Evolutionary conservation across 1,284 basidiomycete species (phyloP), one percentile per base, ranked within the genome.

Genomic region (Apiotrichum akiyoshidainum): DNA sequence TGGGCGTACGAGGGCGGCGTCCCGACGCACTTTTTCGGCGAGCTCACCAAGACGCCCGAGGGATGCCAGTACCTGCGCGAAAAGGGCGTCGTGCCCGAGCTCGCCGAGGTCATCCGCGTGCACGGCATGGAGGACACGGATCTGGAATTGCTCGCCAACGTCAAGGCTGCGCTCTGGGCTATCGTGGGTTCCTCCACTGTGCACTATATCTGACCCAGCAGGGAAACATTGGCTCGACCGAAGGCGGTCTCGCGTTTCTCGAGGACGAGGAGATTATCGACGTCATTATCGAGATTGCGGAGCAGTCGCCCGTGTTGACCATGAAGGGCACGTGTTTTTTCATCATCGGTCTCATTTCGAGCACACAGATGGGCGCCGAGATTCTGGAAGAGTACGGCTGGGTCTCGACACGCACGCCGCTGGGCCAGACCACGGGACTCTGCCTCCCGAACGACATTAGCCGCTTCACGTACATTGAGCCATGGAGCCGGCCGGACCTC

Each of bases 271-370:
- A 93, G 65, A 87, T 97, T 60, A 87, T 98, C 46, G 88, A 90
- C 17, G 84, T 86, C 11, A 88, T 99, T 56, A 82, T 97, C 41
- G 87, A 93, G 62, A 96, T 98, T 57, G 92, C 94, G 2, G 89
- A 93, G 67, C 84, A 86, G 57, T 97, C 94, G 3, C 83, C 84
- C 1, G 88, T 98, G 54, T 84, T 96, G 44, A 96, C 94, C 7
- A 86, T 99, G 19, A 83, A 92, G 80, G 96, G 96, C 7, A 98
- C 96, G 2, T 96, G 92, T 71, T 99, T 95, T 81, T 98, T 93
- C 70, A 90, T 95, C 6, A 81, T 99, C 10, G 94, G 94, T 0
- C 81, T 92, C 41, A 83, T 92, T 53, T 87, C 89, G 1, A 85
- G 84, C 0, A 90, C 89, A 0, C 80, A 81, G 16, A 83, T 86